Conservation (phyloP, 2,329 filamentous ascomycete species). For the Fusarium setosum region DNA sequence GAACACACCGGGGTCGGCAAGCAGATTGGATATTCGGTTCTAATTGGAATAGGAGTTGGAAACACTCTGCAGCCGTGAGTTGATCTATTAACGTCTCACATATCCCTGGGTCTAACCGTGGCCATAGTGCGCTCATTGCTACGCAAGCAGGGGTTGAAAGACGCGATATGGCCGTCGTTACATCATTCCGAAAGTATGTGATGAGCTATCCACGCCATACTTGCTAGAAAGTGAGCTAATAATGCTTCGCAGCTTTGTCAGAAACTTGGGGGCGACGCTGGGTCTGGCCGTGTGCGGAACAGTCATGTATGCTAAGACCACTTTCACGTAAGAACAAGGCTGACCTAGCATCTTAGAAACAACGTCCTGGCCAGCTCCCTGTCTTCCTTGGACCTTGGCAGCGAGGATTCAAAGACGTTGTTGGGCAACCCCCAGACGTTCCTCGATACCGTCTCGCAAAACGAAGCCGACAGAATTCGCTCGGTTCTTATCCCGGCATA, state of each 20-base stretch:
- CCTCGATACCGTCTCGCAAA: conserved; percentile 40
- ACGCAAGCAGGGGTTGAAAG: conserved; percentile 67
- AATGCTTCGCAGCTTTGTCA: conserved; percentile 47
- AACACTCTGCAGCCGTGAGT: conserved; percentile 63
- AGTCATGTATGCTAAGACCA: conserved; percentile 46
- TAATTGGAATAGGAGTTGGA: conserved; percentile 64
- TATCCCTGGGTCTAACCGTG: background rate
- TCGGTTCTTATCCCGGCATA: conserved; percentile 51
- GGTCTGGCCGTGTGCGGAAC: conserved; percentile 54
- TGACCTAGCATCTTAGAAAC: conserved; percentile 42
- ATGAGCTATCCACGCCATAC: background rate
- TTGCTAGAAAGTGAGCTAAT: background rate
- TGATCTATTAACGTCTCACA: rapidly evolving
- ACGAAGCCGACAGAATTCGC: conserved; percentile 46
- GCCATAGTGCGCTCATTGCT: conserved; percentile 57
- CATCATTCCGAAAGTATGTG: conserved; percentile 56
- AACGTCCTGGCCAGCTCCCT: conserved; percentile 49
- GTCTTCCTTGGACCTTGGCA: conserved; percentile 39
- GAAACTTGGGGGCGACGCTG: conserved; percentile 53
- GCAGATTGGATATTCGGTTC: conserved; percentile 64
- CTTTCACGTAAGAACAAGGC: too few relatives aligned
- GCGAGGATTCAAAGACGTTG: conserved; percentile 39
- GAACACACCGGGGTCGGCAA: conserved; percentile 60
- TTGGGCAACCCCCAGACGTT: conserved; percentile 49
- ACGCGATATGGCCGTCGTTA: conserved; percentile 56